Evolutionary conservation across 345 rosid genomes (phyloP).

Genomic region (Citrus medica): DNA sequence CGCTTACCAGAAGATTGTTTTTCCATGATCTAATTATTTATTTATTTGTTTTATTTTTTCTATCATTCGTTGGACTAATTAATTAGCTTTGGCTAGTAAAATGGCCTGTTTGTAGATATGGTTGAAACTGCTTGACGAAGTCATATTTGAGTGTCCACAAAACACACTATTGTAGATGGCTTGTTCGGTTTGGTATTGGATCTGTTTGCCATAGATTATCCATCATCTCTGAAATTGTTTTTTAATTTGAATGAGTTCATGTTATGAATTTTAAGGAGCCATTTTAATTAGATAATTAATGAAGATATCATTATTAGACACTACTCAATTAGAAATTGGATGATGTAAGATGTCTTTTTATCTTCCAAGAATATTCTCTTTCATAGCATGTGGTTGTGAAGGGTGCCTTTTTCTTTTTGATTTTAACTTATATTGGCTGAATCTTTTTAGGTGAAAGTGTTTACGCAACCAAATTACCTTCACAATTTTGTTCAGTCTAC

Average conservation of each 20-base stretch:
- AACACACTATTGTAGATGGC: neutral
- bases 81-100: neutral
- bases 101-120: neutral
- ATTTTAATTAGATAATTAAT: neutral
- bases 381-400: neutral
- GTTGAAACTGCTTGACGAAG: neutral
- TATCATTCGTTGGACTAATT: neutral
- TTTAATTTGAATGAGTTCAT: neutral
- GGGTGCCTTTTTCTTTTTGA: neutral
- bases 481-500: constrained; percentile 89
- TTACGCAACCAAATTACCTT: constrained; percentile 76
- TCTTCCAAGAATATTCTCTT: neutral
- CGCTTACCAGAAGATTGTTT: no score
- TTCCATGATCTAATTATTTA: neutral
- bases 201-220: neutral
- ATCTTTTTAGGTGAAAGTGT: constrained; percentile 82
- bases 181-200: neutral
- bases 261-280: neutral
- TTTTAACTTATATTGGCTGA: neutral
- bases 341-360: neutral
- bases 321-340: neutral
- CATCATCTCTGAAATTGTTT: neutral
- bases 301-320: neutral
- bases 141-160: neutral
- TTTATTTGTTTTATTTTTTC: neutral